Conservation (phyloP, 2,329 filamentous ascomycete genomes). For the Myotisia sp. region DNA sequence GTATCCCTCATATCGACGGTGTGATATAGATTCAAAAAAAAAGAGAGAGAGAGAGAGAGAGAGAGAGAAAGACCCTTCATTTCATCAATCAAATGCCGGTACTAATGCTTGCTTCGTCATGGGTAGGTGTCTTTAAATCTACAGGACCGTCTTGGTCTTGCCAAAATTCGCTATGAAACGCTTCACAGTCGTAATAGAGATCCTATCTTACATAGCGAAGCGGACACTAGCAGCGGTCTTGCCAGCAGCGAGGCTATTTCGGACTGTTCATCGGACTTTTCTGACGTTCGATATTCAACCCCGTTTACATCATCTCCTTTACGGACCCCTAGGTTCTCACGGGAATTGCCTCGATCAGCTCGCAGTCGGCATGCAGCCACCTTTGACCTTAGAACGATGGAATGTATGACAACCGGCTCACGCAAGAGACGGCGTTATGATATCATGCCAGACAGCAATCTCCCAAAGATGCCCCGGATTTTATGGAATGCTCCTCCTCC, state of each 20-base stretch:
- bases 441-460: slow-evolving; percentile 36
- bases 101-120: background rate
- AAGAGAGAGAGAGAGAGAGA: too few relatives aligned
- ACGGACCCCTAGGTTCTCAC: slow-evolving; percentile 70
- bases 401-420: slow-evolving; percentile 35
- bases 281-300: slow-evolving; percentile 41
- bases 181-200: slow-evolving; percentile 72
- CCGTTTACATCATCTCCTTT: slow-evolving; percentile 68
- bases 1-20: too few relatives aligned
- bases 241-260: slow-evolving; percentile 59
- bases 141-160: slow-evolving; percentile 84
- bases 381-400: slow-evolving; percentile 30
- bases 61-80: too few relatives aligned
- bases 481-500: slow-evolving; percentile 69
- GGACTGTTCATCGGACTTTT: slow-evolving; percentile 73
- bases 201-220: slow-evolving; percentile 68
- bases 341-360: slow-evolving; percentile 51
- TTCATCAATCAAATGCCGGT: too few relatives aligned
- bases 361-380: slow-evolving; percentile 31
- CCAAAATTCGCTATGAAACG: slow-evolving; percentile 93
- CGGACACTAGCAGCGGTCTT: slow-evolving; percentile 53
- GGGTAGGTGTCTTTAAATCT: slow-evolving; percentile 77
- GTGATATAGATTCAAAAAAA: too few relatives aligned
- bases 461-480: slow-evolving; percentile 44
- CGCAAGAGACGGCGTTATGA: slow-evolving; percentile 59